Base-by-base conservation (phyloP, 169 alveolate species). In the Prorocentrum cordatum region DNA sequence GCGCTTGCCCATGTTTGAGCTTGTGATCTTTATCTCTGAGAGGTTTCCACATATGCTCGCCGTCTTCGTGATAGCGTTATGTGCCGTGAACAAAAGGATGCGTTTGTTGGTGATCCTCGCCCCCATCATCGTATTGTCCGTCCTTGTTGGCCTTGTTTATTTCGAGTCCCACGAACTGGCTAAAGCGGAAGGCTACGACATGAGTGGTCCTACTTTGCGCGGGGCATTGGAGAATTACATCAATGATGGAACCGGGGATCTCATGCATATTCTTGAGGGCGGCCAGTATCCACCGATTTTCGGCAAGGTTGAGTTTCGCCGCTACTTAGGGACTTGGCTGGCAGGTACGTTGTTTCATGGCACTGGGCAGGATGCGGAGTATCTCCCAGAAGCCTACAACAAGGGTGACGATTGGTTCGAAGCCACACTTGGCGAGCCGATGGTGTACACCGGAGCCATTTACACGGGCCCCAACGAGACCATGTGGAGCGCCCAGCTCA, bases 381-480 rank as follows among this genome's bases (percentile, higher is more conserved):
- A 77, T 45, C 36, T 59, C 71, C 87, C 87, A 3, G 73, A 77
- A 73, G 87, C 87, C 87, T 77, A 77, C 87, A 77, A 77, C 73
- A 77, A 77, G 73, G 87, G 87, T 42, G 87, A 77, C n/a, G 87
- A 77, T 24, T 77, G 87, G 87, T 77, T 77, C 36, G 87, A 77
- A 62, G 87, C 87, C 14, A 77, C 87, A 3, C 32, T 77, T 29
- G 72, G 61, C n/a, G 87, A 35, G 27, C 87, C 87, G 5, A 77
- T 77, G 87, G 87, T 77, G 54, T 77, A 77, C 64, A 77, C 87
- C 24, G 87, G 87, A 20, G 87, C 87, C 24, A 66, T 77, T 29
- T 77, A 77, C 68, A 50, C 87, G 54, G 86, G 86, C 54, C 18
- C 75, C 3, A 62, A 77, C 14, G 84, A 73, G 38, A 36, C 72